Evolutionary conservation across 106 monocot genomes (phyloP).

Genomic region (Triglochin maritima): DNA sequence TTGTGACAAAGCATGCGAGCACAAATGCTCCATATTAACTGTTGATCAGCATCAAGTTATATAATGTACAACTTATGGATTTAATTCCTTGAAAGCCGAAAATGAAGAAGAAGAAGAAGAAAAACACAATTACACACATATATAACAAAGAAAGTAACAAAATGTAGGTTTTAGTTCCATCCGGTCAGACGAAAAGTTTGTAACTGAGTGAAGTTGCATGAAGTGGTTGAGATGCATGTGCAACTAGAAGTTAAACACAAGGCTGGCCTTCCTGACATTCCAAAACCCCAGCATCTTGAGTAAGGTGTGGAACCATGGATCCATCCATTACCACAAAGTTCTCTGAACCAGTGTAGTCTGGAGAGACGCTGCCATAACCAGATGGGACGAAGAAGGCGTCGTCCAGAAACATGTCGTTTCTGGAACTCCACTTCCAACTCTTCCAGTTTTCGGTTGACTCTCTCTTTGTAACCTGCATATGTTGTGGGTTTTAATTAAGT

Average conservation of each 20-base stretch:
- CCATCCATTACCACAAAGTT: conserved; percentile 18
- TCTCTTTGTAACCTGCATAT: conserved; percentile 41
- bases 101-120: no score
- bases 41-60: no score
- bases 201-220: no score
- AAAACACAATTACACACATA: no score
- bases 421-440: conserved; percentile 53
- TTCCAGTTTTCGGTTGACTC: conserved; percentile 26
- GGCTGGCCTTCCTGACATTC: conserved; percentile 22
- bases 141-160: no score
- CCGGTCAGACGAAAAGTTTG: no score
- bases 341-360: conserved; percentile 19
- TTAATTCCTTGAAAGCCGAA: no score
- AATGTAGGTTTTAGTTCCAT: no score
- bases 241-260: conserved; percentile 12
- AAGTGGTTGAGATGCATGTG: no score
- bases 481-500: neutral
- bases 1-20: no score
- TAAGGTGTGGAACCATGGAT: conserved; percentile 29
- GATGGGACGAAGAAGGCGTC: conserved; percentile 53
- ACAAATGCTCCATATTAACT: no score
- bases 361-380: conserved; percentile 32
- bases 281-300: conserved; percentile 31
- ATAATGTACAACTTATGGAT: no score
- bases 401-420: conserved; percentile 30